These are phyloP conservation scores for Pelargonium myrrhifolium DNA, from an alignment of 441 rosid species.

Conservation along the genomic window DNA sequence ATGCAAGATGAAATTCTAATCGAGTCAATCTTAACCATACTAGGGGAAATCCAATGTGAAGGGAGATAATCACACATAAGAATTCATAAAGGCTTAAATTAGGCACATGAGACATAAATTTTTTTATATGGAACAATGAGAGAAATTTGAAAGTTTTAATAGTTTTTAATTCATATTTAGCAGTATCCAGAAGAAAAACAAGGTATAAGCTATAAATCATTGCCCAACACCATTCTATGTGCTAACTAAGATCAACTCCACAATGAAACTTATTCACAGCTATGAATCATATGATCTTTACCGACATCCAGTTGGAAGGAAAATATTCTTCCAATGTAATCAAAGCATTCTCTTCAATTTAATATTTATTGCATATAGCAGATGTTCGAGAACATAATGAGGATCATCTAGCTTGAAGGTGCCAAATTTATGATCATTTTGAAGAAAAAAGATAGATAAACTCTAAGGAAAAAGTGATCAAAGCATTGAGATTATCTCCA, in stretches of 20 bases:
- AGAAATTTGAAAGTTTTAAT: not conserved
- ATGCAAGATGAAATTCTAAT: slow-evolving; percentile 3
- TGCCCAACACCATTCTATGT: not conserved
- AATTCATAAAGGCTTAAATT: not conserved
- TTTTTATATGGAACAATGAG: not conserved
- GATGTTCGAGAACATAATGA: not conserved
- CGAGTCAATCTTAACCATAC: not conserved
- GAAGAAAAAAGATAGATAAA: not conserved
- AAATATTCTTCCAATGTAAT: not conserved
- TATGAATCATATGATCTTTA: not conserved
- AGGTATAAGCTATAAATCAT: not conserved
- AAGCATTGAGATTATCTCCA: not conserved
- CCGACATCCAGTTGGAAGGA: not conserved
- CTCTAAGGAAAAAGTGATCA: not conserved
- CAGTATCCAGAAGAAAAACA: not conserved
- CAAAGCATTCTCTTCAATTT: not conserved
- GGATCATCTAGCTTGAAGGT: not conserved
- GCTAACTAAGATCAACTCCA: not conserved
- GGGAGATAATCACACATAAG: not conserved
- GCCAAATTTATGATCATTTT: not conserved
- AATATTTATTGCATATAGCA: not conserved
- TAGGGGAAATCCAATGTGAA: not conserved
- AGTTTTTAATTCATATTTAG: not conserved
- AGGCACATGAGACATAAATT: not conserved
- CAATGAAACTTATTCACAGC: not conserved